Conservation (phyloP, 1,139 yeast genomes). For the Geotrichum aggregatum region DNA sequence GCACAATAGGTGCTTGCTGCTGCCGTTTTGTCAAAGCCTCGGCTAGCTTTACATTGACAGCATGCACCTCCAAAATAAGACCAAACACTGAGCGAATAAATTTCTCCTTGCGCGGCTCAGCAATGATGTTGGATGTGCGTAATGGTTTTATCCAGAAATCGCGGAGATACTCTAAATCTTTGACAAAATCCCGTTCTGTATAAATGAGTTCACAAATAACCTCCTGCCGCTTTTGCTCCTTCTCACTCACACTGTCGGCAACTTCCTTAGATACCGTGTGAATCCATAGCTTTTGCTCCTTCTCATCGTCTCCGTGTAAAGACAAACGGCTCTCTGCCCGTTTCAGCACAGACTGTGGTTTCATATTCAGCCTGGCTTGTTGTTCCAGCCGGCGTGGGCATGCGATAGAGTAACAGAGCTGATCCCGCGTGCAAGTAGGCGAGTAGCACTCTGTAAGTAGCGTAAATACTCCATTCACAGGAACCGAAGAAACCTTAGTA, state of each 20-base stretch:
- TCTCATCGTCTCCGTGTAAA: constrained; percentile 69
- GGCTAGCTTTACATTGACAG: constrained; percentile 76
- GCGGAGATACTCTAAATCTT: constrained; percentile 86
- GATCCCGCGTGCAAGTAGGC: constrained; percentile 88
- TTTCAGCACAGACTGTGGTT: constrained; percentile 81
- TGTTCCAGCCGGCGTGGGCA: constrained; percentile 95
- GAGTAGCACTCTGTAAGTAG: constrained; percentile 91
- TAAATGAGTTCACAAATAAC: constrained; percentile 89
- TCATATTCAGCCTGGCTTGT: constrained; percentile 85
- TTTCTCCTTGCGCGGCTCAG: constrained; percentile 82
- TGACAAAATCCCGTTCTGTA: constrained; percentile 92
- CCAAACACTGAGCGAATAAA: constrained; percentile 90
- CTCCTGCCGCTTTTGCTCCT: constrained; percentile 90
- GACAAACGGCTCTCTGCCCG: constrained; percentile 80
- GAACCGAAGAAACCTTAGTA: constrained; percentile 22
- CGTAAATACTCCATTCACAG: constrained; percentile 89
- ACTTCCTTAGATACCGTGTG: constrained; percentile 82
- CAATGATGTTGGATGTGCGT: constrained; percentile 78
- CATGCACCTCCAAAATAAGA: constrained; percentile 80
- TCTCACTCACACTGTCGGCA: constrained; percentile 73
- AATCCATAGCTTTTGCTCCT: constrained; percentile 88
- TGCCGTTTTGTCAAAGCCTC: constrained; percentile 89
- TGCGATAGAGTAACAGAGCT: constrained; percentile 90
- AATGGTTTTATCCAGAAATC: constrained; percentile 93
- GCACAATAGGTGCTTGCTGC: constrained; percentile 80